Evolutionary conservation across 176 grass and related monocot genomes (phyloP), one percentile per base, ranked within the genome.

Genomic region (Poa pratensis): DNA sequence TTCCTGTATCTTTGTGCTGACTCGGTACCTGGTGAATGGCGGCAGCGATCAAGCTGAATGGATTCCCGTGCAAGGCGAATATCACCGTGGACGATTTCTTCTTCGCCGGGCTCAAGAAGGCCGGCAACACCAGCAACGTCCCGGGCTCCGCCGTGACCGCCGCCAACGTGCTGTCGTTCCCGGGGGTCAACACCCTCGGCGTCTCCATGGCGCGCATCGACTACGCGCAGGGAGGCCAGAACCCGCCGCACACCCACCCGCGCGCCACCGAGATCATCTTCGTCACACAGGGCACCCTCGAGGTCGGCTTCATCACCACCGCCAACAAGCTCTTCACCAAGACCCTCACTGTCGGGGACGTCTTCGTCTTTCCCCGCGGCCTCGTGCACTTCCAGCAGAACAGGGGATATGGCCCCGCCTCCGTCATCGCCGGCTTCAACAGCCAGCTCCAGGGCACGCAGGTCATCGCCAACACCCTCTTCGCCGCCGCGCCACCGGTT

Each of bases 361-460:
- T 86, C 40, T 96, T 96, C 59, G 94, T 86, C 20, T 96, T 96
- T 81, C 94, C 91, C 0, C 79, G 87, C 0, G 87, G 94, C 2
- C 89, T 96, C 22, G 84, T 91, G 12, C 94, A 93, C 68, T 96
- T 93, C 86, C 89, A 96, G 89, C 92, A 91, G 82, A 96, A 96
- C 22, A 72, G 69, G 5, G 94, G 87, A 0, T 0, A 81, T 14
- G 37, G 22, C 14, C 78, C 91, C 6, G 94, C 94, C 73, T 65
- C 87, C 0, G 89, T 92, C 59, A 28, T 96, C 19, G 81, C 91
- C 13, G 94, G 23, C 18, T 96, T 96, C 89, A 93, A 93, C 68
- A 93, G 89, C 89, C 94, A 96, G 87, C 77, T 96, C 19, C 91
- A 88, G 57, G 94, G 94, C 45, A 96, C 91, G 5, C 87, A 90